phyloP scores from a whole-genome alignment of 192 early-diverging fungal species.

The Coemansia sp. region DNA sequence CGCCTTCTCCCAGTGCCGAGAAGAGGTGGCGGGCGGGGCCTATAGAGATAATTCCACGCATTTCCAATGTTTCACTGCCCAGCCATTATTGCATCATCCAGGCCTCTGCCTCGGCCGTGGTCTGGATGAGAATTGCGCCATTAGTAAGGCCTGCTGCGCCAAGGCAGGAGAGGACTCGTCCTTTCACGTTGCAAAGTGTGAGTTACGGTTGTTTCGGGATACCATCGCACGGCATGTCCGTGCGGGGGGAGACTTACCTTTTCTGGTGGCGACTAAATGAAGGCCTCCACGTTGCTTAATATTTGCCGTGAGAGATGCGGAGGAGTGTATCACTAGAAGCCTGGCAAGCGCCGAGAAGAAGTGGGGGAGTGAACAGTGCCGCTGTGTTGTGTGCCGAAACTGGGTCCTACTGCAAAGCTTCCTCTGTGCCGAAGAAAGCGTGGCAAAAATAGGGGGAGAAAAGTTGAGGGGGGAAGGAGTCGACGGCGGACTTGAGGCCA shows the following conservation, averaged over 20 bases:
- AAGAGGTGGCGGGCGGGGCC: background rate
- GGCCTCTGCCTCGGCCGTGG: background rate
- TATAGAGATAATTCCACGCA: constrained; percentile 3
- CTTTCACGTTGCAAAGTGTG: background rate
- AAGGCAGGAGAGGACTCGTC: background rate
- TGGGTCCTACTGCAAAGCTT: constrained; percentile 2
- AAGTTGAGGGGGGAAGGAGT: background rate
- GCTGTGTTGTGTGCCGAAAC: background rate
- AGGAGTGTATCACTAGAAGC: background rate
- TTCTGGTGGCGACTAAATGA: background rate
- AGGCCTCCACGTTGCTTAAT: background rate
- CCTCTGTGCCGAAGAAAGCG: constrained; percentile 1
- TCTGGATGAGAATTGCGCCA: constrained; percentile 1
- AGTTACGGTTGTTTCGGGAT: constrained; percentile 12
- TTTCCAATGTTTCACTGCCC: constrained; percentile 3
- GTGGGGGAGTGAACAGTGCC: background rate
- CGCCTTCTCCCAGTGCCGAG: background rate
- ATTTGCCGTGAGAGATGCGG: constrained; percentile 9
- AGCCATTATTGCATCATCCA: constrained; percentile 1
- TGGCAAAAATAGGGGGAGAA: background rate
- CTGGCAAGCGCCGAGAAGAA: background rate
- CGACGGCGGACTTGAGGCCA: background rate
- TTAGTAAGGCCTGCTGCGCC: background rate
- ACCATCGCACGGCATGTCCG: background rate
- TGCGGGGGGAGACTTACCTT: background rate